A percentile compares a stretch with the other conserved stretches of the same genome.
Evolutionary conservation across 345 rosid species (phyloP).

Genomic region (Lepidium didymum): DNA sequence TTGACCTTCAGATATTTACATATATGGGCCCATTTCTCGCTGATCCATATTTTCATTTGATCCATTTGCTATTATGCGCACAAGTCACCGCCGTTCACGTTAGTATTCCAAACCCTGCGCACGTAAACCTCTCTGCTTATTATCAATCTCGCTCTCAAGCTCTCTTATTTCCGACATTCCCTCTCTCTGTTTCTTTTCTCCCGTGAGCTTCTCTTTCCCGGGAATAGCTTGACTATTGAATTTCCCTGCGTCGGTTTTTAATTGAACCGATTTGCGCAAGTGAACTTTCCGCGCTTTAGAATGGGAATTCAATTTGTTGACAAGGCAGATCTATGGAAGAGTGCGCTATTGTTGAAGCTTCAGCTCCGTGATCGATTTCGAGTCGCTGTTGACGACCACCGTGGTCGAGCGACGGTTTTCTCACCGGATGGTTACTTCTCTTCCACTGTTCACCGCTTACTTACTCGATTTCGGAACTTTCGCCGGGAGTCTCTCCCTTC

Average conservation of each 20-base stretch:
- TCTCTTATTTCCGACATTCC: neutral
- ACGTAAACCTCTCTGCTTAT: neutral
- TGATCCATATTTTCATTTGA: neutral
- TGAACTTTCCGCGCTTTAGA: neutral
- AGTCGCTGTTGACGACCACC: slow-evolving; percentile 64
- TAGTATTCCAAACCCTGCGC: slow-evolving; percentile 18
- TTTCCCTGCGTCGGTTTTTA: neutral
- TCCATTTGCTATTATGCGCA: neutral
- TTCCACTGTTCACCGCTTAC: slow-evolving; percentile 52
- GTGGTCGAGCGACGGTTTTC: slow-evolving; percentile 37
- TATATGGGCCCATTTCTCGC: neutral
- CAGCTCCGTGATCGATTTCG: slow-evolving; percentile 70
- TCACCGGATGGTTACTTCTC: slow-evolving; percentile 52
- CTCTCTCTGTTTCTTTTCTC: neutral
- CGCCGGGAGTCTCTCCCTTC: slow-evolving; percentile 82
- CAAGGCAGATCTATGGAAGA: slow-evolving; percentile 75
- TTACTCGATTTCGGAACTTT: slow-evolving; percentile 56
- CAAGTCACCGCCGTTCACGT: slow-evolving; percentile 13
- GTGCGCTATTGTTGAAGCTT: slow-evolving; percentile 54
- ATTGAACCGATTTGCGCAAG: neutral
- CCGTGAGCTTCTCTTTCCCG: neutral
- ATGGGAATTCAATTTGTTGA: slow-evolving; percentile 62
- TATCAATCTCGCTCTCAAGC: neutral
- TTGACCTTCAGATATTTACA: neutral
- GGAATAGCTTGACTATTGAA: neutral